Evolutionary conservation across 2,329 filamentous ascomycete genomes (phyloP), one percentile per base, ranked within the genome.

Genomic region (Orbilia javanica): DNA sequence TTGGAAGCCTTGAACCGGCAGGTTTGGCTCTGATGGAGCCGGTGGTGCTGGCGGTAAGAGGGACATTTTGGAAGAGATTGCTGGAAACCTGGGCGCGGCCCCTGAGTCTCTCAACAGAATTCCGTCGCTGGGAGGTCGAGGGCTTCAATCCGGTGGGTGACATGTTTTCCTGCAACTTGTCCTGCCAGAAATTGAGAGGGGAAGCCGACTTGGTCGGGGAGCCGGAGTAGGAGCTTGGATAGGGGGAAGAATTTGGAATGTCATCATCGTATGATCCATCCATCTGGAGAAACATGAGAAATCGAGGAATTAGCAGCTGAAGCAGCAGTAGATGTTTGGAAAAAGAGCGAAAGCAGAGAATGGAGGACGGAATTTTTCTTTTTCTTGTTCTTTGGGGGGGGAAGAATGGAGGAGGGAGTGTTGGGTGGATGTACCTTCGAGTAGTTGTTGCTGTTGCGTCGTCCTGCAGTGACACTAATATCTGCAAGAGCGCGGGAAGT

Each of bases 41-140:
- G 20, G 74, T 92, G 85, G 80, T 90, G 89, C 70, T 91, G 88
- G 29, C 15, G 13, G 46, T 4, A 13, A 50, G 94, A 93, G 84
- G 97, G 93, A 86, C 97, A 97, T 86, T 96, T 92, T 93, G 94
- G 83, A 97, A 93, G 88, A 98, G 97, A 88, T 95, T 97, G 86
- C 97, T 98, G 88, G 95, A 97, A 82, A 99, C 96, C 78, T 96
- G 92, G 69, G 95, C 97, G 34, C 94, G 94, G 84, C 91, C 93
- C 86, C 97, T 96, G 76, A 99, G 88, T 83, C 94, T 94, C 88
- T 99, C 96, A 81, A 99, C 94, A 18, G 95, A 98, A 53, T 93
- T 93, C 83, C 95, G 91, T 82, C 93, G 73, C 90, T 91, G 93
- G 90, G 91, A 91, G 6, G 91, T 89, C 90, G 50, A 72, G 7